Base-by-base conservation (phyloP, 1,284 basidiomycete genomes). In the Gomphus bonarii region DNA sequence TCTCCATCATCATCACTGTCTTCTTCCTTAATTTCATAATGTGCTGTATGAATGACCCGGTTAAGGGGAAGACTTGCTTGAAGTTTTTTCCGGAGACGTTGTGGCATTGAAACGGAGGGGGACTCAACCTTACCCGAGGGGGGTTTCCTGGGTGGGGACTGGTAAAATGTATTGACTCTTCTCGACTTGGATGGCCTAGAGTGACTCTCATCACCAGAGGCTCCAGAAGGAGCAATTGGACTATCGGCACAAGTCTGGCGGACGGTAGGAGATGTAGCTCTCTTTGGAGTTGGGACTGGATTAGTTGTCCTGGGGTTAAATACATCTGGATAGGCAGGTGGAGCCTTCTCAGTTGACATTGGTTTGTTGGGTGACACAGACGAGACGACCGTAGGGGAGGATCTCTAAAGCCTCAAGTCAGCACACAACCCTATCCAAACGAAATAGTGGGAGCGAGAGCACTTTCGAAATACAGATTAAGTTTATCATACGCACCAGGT, bases 11-110 rank as follows among this genome's bases (percentile, higher is more conserved):
- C 52, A 22, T 43, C 36, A 8, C 25, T 28, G 33, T 28, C 20
- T 38, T 54, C 52, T 31, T 43, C 8, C 38, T 54, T 54, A 8
- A 54, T n/a, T 43, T 54, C 38, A 20, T 44, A 54, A 20, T 54
- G 25, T 44, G 52, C 52, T 4, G 38, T 54, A 25, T 11, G 12
- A 16, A 54, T 42, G 22, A 44, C 52, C 14, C 52, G 52, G 25
- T 54, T 38, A 43, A 38, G 38, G n/a, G 52, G 50, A 22, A 51
- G 25, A 16, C 7, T 8, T 4, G 12, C 25, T 7, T 44, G 52
- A 8, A 38, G 30, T 30, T 38, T 9, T 30, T 50, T 50, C 8
- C 3, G 20, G 2, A 10, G 43, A n/a, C 9, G 20, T n/a, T 44
- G 20, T 25, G 43, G 11, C 8, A 1, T 22, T 43, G 7, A 11